These are phyloP conservation scores for Incumbomyces delicatus DNA, from an alignment of 2,329 filamentous ascomycete genomes.

Conservation along the genomic window DNA sequence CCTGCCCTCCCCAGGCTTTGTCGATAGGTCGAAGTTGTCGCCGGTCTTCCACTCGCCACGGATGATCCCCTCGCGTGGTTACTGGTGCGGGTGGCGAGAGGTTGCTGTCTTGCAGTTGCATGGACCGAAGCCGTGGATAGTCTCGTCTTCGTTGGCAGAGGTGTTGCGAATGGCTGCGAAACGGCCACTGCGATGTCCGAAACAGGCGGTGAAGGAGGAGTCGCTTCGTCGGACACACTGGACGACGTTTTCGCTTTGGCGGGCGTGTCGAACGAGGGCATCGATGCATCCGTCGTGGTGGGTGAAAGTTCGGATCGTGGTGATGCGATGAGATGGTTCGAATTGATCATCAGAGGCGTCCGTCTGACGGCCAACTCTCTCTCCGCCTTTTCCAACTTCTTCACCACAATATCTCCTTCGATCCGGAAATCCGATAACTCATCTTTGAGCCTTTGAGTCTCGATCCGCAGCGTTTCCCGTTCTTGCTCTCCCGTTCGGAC, in stretches of 20 bases:
- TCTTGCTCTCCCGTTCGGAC: slow-evolving; percentile 86
- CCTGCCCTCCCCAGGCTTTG: slow-evolving; percentile 24
- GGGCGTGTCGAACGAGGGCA: slow-evolving; percentile 79
- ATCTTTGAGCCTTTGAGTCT: slow-evolving; percentile 78
- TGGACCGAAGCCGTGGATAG: slow-evolving; percentile 31
- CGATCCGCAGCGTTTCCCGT: slow-evolving; percentile 77
- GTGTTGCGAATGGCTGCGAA: slow-evolving; percentile 43
- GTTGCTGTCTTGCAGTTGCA: slow-evolving; percentile 45
- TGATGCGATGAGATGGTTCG: slow-evolving; percentile 23
- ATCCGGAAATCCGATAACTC: slow-evolving; percentile 90
- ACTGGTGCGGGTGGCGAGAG: slow-evolving; percentile 32
- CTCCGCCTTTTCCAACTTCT: slow-evolving; percentile 74
- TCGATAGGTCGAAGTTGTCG: slow-evolving; percentile 34
- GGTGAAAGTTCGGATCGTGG: slow-evolving; percentile 61
- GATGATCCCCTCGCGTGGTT: slow-evolving; percentile 49
- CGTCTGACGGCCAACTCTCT: slow-evolving; percentile 40
- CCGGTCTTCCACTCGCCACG: slow-evolving; percentile 41
- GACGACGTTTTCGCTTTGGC: slow-evolving; percentile 55
- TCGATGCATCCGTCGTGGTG: slow-evolving; percentile 72
- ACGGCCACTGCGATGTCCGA: slow-evolving; percentile 66
- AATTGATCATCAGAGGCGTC: slow-evolving; percentile 42
- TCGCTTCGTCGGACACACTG: slow-evolving; percentile 57
- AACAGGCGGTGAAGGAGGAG: slow-evolving; percentile 86
- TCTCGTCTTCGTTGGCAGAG: slow-evolving; percentile 36
- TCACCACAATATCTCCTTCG: slow-evolving; percentile 85